A percentile compares a stretch with the other conserved stretches of the same genome.
phyloP scores from a whole-genome alignment of 768 basidiomycete genomes.

The Psilocybe subaeruginosa region DNA sequence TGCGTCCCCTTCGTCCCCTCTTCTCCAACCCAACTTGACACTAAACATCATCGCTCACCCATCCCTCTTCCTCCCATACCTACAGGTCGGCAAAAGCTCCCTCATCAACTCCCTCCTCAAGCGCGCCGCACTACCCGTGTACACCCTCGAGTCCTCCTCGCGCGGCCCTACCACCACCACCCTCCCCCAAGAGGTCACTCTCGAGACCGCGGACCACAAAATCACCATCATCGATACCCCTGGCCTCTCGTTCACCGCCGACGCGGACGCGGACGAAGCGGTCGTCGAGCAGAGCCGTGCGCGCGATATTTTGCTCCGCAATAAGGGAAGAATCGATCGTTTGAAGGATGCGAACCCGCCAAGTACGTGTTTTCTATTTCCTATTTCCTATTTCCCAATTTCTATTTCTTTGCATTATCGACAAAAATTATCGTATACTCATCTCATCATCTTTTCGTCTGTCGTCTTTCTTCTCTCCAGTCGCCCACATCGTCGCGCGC shows the following conservation, averaged over 20 bases:
- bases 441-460: neutral
- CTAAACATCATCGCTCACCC: neutral
- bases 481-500: slow-evolving; percentile 67
- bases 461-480: slow-evolving; percentile 34
- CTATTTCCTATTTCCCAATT: neutral
- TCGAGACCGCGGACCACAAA: slow-evolving; percentile 48
- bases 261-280: slow-evolving; percentile 35
- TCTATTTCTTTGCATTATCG: slow-evolving; percentile 3
- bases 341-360: slow-evolving; percentile 79
- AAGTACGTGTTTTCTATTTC: slow-evolving; percentile 46
- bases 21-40: neutral
- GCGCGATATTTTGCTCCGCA: slow-evolving; percentile 78
- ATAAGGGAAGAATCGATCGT: slow-evolving; percentile 80
- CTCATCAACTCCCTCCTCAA: slow-evolving; percentile 78
- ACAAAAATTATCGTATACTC: neutral
- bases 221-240: slow-evolving; percentile 86
- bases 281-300: slow-evolving; percentile 42
- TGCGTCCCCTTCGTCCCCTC: slow-evolving; percentile 25
- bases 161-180: slow-evolving; percentile 75
- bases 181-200: slow-evolving; percentile 62
- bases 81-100: slow-evolving; percentile 81
- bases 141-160: slow-evolving; percentile 52
- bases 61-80: neutral
- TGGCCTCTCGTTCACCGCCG: slow-evolving; percentile 64
- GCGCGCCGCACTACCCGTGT: slow-evolving; percentile 56